These are phyloP conservation scores for Fagus sylvatica DNA, from an alignment of 306 rosid genomes.

Conservation along the genomic window DNA sequence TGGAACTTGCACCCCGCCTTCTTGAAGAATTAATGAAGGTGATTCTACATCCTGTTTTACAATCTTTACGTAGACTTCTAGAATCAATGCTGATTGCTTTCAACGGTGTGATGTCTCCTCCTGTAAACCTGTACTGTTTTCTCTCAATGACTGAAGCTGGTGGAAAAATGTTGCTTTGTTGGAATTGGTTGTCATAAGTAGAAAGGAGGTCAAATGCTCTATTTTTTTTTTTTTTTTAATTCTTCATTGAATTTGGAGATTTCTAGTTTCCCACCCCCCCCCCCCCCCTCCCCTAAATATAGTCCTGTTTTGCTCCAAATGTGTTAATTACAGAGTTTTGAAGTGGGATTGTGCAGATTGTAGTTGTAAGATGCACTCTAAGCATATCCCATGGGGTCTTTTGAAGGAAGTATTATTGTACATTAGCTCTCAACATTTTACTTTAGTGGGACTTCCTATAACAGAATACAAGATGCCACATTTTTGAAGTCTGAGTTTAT, in stretches of 20 bases:
- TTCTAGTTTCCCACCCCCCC: background rate
- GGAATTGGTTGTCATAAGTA: background rate
- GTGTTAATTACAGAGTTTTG: background rate
- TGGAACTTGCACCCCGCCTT: conserved; percentile 94
- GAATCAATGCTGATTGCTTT: conserved; percentile 17
- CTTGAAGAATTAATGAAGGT: conserved; percentile 99
- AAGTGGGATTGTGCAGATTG: background rate
- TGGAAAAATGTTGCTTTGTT: background rate
- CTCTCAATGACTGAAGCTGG: background rate
- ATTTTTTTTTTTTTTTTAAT: background rate
- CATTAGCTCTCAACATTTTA: background rate
- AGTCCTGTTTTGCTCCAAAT: background rate
- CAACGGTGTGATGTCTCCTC: conserved; percentile 12
- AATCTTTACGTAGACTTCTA: conserved; percentile 11
- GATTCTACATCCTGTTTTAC: conserved; percentile 30
- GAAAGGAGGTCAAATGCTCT: background rate
- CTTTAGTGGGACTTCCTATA: background rate
- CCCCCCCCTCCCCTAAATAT: no score
- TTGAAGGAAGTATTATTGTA: background rate
- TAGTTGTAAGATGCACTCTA: background rate
- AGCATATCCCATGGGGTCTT: background rate
- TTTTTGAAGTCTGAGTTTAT: background rate
- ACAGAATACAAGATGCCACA: background rate
- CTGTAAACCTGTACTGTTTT: background rate
- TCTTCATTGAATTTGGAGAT: background rate